These are phyloP conservation scores for Panicum virgatum DNA, from an alignment of 202 grass and related monocot species.

Conservation along the genomic window DNA sequence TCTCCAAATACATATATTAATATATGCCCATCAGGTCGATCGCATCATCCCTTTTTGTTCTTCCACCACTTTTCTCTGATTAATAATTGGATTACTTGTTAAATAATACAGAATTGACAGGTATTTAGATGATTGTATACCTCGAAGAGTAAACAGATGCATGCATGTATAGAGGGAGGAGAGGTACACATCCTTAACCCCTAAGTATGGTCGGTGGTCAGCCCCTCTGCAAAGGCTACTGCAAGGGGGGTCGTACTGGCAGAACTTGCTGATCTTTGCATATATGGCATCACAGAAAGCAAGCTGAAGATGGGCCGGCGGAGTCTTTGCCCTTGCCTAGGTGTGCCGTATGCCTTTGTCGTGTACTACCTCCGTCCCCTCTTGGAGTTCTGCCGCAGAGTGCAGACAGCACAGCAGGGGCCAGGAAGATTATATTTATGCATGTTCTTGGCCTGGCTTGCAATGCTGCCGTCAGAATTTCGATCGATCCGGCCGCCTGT, in stretches of 20 bases:
- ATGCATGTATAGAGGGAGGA: not conserved
- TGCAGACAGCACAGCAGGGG: too few relatives aligned
- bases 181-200: constrained; percentile 25
- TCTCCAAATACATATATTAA: not conserved
- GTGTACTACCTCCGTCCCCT: not conserved
- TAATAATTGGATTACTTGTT: not conserved
- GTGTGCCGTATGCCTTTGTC: constrained; percentile 2
- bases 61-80: not conserved
- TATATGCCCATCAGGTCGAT: not conserved
- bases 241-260: not conserved
- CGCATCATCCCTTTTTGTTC: not conserved
- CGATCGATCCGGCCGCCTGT: too few relatives aligned
- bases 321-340: not conserved
- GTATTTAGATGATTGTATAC: not conserved
- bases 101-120: constrained; percentile 23
- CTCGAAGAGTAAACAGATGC: not conserved
- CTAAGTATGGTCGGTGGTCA: constrained; percentile 22
- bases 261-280: not conserved
- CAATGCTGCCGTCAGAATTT: too few relatives aligned
- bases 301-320: not conserved
- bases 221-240: not conserved
- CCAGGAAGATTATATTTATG: too few relatives aligned
- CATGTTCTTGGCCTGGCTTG: too few relatives aligned
- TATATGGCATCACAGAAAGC: constrained; percentile 26
- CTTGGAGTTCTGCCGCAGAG: too few relatives aligned